Base-by-base conservation (phyloP, 2,329 filamentous ascomycete species). In the Nemania sp. region DNA sequence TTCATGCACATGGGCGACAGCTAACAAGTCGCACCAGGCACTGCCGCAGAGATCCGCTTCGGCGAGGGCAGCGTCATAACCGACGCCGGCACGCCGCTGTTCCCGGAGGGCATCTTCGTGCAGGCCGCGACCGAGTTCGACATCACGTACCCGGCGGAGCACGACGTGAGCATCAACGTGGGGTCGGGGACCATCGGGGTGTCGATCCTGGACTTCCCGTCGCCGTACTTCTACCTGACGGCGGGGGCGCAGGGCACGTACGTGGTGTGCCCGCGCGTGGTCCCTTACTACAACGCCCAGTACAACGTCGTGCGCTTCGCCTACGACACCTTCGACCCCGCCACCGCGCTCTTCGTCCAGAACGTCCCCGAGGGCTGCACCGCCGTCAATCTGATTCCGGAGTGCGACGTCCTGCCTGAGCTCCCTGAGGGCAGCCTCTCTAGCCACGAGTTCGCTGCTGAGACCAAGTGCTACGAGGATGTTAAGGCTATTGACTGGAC, bases 201-300 rank as follows among this genome's bases (percentile, higher is more conserved):
- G 5, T 66, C 69, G 24, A 57, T 76, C 20, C 61, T 64, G 17
- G 47, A 65, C 5, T 69, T 71, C 50, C 72, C 72, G 2, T 69
- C 70, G 57, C 68, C 69, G 0, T 72, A 72, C 52, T 58, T 66
- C 19, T 64, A 64, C 40, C 59, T 75, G 1, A 67, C 65, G 5
- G 64, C 50, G 0, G 41, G 52, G 14, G 63, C 64, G 3, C 66
- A 22, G 33, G 59, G 71, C 6, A 71, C 67, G 0, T 79, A 69
- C 52, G 64, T 75, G 11, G 77, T 74, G 11, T 81, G 79, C 62
- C 68, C 73, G 41, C 71, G 72, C 33, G 65, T 56, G 3, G 57
- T 79, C 3, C 60, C 68, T 1, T 80, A 78, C 66, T 79, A 78
- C 60, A 56, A 62, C 20, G 61, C 61, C 40, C 62, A 72, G 37